A percentile compares a stretch with the other conserved stretches of the same genome.
These are phyloP conservation scores for Ophiostoma ulmi DNA, from an alignment of 2,329 filamentous ascomycete species.

Conservation along the genomic window DNA sequence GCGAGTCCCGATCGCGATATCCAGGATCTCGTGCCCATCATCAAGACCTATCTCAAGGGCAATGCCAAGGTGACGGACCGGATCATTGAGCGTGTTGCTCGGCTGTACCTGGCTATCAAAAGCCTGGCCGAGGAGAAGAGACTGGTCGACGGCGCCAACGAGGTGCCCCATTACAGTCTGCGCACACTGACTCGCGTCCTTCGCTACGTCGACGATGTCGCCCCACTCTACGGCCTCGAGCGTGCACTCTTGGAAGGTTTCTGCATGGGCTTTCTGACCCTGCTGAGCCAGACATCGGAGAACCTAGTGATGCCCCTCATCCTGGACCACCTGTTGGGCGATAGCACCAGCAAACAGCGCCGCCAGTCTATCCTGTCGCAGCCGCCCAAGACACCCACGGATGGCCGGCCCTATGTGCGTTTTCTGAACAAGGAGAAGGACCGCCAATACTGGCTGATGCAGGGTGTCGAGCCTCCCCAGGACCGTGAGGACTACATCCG, in stretches of 20 bases:
- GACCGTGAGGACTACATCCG: constrained; percentile 90
- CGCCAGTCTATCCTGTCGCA: constrained; percentile 69
- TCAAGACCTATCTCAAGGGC: constrained; percentile 78
- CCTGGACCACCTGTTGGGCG: constrained; percentile 69
- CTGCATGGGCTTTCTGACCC: constrained; percentile 93
- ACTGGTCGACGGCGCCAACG: constrained; percentile 89
- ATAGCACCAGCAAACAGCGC: constrained; percentile 47
- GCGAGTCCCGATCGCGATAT: constrained; percentile 81
- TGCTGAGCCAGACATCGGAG: constrained; percentile 78
- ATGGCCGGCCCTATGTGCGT: constrained; percentile 72
- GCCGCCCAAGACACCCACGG: constrained; percentile 68
- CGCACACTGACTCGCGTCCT: constrained; percentile 87
- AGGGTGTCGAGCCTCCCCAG: constrained; percentile 61
- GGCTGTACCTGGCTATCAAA: constrained; percentile 84
- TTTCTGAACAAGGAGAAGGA: constrained; percentile 60
- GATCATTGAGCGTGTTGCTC: constrained; percentile 73
- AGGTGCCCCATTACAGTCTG: constrained; percentile 94
- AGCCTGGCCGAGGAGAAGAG: constrained; percentile 72
- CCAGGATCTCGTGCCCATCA: constrained; percentile 81
- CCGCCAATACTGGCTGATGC: constrained; percentile 83
- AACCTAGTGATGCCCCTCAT: constrained; percentile 73
- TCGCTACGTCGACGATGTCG: constrained; percentile 80
- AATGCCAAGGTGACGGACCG: constrained; percentile 66
- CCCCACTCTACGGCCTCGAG: constrained; percentile 76
- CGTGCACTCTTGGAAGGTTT: constrained; percentile 91